A percentile compares a stretch with the other conserved stretches of the same genome.
Conservation (phyloP, 2,329 filamentous ascomycete species). For the Coniochaeta pulveracea region DNA sequence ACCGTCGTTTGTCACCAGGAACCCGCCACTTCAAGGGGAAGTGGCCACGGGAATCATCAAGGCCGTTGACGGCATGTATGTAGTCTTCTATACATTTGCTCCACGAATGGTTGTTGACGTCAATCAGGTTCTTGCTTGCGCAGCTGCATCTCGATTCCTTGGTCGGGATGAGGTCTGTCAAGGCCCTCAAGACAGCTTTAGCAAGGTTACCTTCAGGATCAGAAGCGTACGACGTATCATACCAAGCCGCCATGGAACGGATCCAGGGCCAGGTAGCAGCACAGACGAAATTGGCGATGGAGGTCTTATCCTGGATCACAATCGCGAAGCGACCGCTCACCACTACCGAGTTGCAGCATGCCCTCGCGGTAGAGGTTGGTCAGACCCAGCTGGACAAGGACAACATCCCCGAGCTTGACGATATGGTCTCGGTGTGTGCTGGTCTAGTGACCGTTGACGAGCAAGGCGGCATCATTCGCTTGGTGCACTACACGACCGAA, state of each 20-base stretch:
- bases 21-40: conserved; percentile 4
- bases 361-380: conserved; percentile 19
- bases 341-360: conserved; percentile 21
- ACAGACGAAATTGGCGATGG: conserved; percentile 8
- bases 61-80: conserved; percentile 8
- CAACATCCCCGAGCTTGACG: conserved; percentile 14
- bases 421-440: conserved; percentile 18
- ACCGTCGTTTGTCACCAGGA: background rate
- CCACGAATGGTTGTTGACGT: background rate
- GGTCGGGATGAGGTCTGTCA: background rate
- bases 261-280: conserved; percentile 20
- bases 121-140: conserved; percentile 7
- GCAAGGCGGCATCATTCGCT: conserved; percentile 18
- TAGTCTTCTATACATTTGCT: background rate
- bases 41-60: conserved; percentile 5
- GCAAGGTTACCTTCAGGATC: conserved; percentile 9
- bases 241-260: conserved; percentile 22
- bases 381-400: conserved; percentile 16
- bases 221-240: conserved; percentile 19
- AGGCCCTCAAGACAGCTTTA: conserved; percentile 1
- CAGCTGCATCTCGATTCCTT: conserved; percentile 7
- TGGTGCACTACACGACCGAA: conserved; percentile 26
- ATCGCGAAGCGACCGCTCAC: conserved; percentile 16
- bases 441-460: conserved; percentile 23
- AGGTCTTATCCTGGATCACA: conserved; percentile 21